Evolutionary conservation across 1,284 basidiomycete genomes (phyloP).

Genomic region (Ceratobasidium sp.): DNA sequence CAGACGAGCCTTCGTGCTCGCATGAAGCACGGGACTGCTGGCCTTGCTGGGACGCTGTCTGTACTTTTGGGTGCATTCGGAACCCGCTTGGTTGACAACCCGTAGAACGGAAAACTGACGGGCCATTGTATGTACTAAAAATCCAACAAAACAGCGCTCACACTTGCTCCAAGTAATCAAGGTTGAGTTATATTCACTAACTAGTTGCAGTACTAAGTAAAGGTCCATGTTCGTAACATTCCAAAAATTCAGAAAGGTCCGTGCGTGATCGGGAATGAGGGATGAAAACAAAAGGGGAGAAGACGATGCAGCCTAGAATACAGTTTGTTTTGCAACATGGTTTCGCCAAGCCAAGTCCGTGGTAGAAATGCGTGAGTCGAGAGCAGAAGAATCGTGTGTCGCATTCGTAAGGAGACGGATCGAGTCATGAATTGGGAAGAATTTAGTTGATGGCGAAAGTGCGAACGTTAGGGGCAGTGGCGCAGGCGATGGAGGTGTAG

Average conservation of each 20-base stretch:
- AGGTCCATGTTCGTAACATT: constrained; percentile 11
- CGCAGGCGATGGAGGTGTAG: constrained; percentile 26
- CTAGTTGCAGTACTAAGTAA: background rate
- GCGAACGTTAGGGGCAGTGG: constrained; percentile 25
- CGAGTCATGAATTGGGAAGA: background rate
- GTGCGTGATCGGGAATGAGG: background rate
- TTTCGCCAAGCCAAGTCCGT: constrained; percentile 21
- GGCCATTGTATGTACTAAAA: constrained; percentile 32
- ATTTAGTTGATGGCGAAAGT: constrained; percentile 32
- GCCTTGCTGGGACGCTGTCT: constrained; percentile 42
- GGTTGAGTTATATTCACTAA: constrained; percentile 20
- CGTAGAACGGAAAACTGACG: constrained; percentile 46
- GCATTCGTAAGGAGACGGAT: too few species aligned
- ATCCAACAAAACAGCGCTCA: background rate
- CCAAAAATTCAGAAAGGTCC: constrained; percentile 23
- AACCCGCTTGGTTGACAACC: constrained; percentile 30
- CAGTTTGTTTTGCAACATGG: constrained; percentile 5
- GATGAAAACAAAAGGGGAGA: background rate
- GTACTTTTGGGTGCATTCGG: constrained; percentile 8
- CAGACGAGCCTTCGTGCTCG: constrained; percentile 42
- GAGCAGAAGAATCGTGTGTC: constrained; percentile 15
- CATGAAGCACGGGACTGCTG: constrained; percentile 32
- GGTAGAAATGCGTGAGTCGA: constrained; percentile 9
- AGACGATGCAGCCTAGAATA: constrained; percentile 33
- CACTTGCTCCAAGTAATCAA: background rate